These are phyloP conservation scores for Fusarium scirpi DNA, from an alignment of 2,329 filamentous ascomycete genomes.

Conservation along the genomic window DNA sequence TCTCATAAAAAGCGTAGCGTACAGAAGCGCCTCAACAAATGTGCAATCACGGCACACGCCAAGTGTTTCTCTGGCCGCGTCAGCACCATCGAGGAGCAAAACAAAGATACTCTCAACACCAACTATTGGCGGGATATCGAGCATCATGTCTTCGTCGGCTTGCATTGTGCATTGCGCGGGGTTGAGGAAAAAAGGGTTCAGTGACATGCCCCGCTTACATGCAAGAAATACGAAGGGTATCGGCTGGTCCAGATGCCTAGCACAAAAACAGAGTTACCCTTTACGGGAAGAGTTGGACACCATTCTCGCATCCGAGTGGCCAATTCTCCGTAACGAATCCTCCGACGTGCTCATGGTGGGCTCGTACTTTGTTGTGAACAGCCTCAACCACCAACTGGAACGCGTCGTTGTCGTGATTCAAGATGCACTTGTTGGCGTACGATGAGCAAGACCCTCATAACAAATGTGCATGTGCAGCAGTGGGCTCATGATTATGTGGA, in stretches of 20 bases:
- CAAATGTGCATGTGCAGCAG: conserved; percentile 26
- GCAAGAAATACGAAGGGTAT: conserved; percentile 43
- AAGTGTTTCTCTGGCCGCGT: conserved; percentile 32
- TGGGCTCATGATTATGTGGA: conserved; percentile 35
- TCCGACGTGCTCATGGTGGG: conserved; percentile 34
- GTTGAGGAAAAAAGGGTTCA: conserved; percentile 32
- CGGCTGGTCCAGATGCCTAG: conserved; percentile 28
- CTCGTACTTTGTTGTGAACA: conserved; percentile 33
- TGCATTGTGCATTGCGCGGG: conserved; percentile 36
- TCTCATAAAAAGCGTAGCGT: conserved; percentile 7
- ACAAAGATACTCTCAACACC: conserved; percentile 19
- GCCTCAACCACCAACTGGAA: conserved; percentile 39
- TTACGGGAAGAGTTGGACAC: conserved; percentile 36
- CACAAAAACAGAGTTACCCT: conserved; percentile 34
- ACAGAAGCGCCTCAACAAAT: neutral
- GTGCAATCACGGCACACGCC: conserved; percentile 4
- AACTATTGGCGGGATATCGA: conserved; percentile 30
- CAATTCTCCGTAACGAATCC: conserved; percentile 9
- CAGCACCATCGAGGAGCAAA: conserved; percentile 24
- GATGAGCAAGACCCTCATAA: conserved; percentile 30
- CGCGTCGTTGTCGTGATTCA: conserved; percentile 26
- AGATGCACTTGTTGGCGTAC: conserved; percentile 29
- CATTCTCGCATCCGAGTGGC: conserved; percentile 39
- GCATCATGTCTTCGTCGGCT: conserved; percentile 41
- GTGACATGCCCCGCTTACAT: conserved; percentile 28